Evolutionary conservation across 768 basidiomycete species (phyloP).

Genomic region (Kwoniella europaea): DNA sequence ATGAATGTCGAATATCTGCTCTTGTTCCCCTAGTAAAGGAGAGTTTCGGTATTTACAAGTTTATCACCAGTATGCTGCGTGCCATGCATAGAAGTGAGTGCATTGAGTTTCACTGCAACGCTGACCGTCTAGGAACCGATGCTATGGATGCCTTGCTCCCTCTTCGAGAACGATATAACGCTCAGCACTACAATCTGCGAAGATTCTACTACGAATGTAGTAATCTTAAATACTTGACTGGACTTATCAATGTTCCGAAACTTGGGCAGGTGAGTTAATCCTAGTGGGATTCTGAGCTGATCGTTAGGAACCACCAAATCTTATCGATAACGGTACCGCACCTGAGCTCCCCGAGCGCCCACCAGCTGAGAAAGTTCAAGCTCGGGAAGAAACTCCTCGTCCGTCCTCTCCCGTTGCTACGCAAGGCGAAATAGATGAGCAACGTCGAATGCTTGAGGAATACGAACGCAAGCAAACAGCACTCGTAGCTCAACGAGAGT

Average conservation of each 20-base stretch:
- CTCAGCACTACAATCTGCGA: constrained; percentile 89
- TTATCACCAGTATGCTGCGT: constrained; percentile 97
- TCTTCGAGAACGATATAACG: constrained; percentile 79
- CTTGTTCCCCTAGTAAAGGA: constrained; percentile 97
- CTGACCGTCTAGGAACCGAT: constrained; percentile 71
- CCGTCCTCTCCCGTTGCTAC: constrained; percentile 67
- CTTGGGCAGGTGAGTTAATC: constrained; percentile 73
- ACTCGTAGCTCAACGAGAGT: constrained; percentile 76
- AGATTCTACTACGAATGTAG: constrained; percentile 99
- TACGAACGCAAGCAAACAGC: constrained; percentile 95
- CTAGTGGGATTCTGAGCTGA: constrained; percentile 18
- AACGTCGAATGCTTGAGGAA: constrained; percentile 90
- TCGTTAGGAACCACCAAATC: constrained; percentile 89
- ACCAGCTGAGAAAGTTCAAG: constrained; percentile 59
- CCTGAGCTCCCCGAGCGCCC: constrained; percentile 85
- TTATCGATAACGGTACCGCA: constrained; percentile 76
- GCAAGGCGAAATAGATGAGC: constrained; percentile 78
- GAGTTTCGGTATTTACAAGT: constrained; percentile 98
- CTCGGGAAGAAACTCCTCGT: constrained; percentile 67
- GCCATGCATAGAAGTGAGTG: constrained; percentile 89
- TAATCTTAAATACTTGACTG: constrained; percentile 95
- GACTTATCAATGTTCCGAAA: constrained; percentile 97
- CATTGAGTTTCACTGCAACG: not conserved
- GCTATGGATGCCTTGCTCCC: constrained; percentile 88
- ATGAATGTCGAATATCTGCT: constrained; percentile 95